Evolutionary conservation across 2,329 filamentous ascomycete species (phyloP), one percentile per base, ranked within the genome.

Genomic region (Aspergillus calidoustus): DNA sequence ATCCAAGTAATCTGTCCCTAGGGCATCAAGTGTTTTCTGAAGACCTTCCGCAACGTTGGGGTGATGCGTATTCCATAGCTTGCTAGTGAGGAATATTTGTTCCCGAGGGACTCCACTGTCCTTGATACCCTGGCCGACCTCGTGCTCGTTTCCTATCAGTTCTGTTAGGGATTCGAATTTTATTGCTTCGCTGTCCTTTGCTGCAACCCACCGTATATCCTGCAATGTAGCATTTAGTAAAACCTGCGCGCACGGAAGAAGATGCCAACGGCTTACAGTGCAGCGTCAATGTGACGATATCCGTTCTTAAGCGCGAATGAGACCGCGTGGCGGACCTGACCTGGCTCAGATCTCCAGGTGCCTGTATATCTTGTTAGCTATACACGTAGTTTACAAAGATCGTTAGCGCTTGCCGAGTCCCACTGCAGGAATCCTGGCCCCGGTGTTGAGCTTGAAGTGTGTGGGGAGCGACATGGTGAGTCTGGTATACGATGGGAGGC

Each of bases 291-390:
- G 11, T 41, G 34, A 8, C 34, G 13, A 41, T 41, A 41, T 15
- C 77, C 76, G 28, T 72, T 70, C 57, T 74, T 69, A 61, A 79
- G 71, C 7, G 76, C 77, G 41, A 66, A 67, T 5, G 66, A 64
- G 7, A 76, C 74, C 7, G 74, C 73, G 15, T 70, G 47, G 25
- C 68, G 69, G 9, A 76, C 75, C 63, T 76, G 68, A 53, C 72
- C 64, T 34, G 69, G 74, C 52, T 75, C 71, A 34, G 72, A 73
- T 62, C 75, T 73, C 75, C 74, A 79, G 47, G 76, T 75, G 7
- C 76, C 76, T 60, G 7, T 6, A 19, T 25, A 3, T 3, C 3
- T 7, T 13, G 19, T 54, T 13, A 54, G 51, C 51, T 19, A 19
- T 19, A 19, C 19, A 19, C 19, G 2, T 19, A 19, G 19, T 19